These are phyloP conservation scores for Lactifluus volemus DNA, from an alignment of 768 basidiomycete genomes.

Conservation along the genomic window DNA sequence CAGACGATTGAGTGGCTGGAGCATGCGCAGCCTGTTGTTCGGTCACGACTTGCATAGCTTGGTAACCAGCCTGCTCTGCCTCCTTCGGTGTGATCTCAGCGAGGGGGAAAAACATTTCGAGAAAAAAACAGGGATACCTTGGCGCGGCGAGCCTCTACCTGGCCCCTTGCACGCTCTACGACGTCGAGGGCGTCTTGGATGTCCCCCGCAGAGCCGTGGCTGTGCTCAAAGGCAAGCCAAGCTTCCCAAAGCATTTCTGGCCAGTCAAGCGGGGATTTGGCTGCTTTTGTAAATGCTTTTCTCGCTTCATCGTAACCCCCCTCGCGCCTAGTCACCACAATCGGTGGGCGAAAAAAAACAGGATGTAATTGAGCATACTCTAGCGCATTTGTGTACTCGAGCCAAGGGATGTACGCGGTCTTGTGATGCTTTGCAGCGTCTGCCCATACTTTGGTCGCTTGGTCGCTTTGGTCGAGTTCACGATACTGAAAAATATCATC, in stretches of 20 bases:
- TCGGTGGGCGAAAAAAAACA: neutral
- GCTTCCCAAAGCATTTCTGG: constrained; percentile 92
- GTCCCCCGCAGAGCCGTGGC: constrained; percentile 64
- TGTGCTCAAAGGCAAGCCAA: constrained; percentile 81
- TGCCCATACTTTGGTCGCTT: constrained; percentile 51
- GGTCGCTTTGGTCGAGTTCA: constrained; percentile 33
- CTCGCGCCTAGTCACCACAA: constrained; percentile 35
- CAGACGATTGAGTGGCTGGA: constrained; percentile 23
- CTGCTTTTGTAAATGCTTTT: constrained; percentile 54
- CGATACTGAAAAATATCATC: constrained; percentile 22
- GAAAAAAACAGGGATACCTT: constrained; percentile 40
- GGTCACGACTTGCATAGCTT: constrained; percentile 38
- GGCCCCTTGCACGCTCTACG: constrained; percentile 53
- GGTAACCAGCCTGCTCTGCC: constrained; percentile 48
- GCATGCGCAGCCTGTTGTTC: constrained; percentile 33
- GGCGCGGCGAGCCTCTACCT: constrained; percentile 52
- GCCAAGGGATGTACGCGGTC: constrained; percentile 69
- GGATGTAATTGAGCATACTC: constrained; percentile 39
- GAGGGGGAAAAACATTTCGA: neutral
- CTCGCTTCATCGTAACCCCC: constrained; percentile 53
- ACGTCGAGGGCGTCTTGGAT: constrained; percentile 55
- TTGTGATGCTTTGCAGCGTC: constrained; percentile 57
- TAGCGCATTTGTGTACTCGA: constrained; percentile 60
- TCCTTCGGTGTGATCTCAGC: constrained; percentile 34
- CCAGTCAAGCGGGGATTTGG: constrained; percentile 79